Evolutionary conservation across 2,329 filamentous ascomycete genomes (phyloP).

Genomic region (Arthroderma sp.): DNA sequence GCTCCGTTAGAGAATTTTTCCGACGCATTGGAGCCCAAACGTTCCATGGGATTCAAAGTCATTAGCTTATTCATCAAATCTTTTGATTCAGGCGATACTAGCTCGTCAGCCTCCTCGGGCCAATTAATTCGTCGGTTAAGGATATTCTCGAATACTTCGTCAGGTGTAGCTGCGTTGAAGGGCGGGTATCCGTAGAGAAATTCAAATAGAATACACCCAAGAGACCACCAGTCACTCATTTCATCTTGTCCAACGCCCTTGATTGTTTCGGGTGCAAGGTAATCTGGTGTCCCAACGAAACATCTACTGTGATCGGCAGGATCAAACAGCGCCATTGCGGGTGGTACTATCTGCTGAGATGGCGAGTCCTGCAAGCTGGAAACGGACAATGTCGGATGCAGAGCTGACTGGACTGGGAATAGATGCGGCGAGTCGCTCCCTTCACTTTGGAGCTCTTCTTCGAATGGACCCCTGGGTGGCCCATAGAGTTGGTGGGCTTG

Average conservation of each 20-base stretch:
- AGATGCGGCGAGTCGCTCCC: conserved; percentile 67
- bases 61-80: conserved; percentile 89
- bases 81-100: conserved; percentile 75
- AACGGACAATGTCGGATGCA: conserved; percentile 27
- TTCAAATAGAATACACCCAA: conserved; percentile 97
- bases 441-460: conserved; percentile 62
- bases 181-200: conserved; percentile 88
- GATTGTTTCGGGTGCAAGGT: conserved; percentile 92
- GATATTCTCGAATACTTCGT: conserved; percentile 95
- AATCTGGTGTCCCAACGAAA: conserved; percentile 95
- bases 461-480: conserved; percentile 29
- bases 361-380: conserved; percentile 26
- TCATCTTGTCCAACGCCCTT: conserved; percentile 91
- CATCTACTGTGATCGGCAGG: conserved; percentile 84
- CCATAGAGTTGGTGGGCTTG: conserved; percentile 14
- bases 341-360: conserved; percentile 65
- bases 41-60: conserved; percentile 66
- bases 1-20: conserved; percentile 75
- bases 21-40: conserved; percentile 72
- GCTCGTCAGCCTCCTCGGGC: conserved; percentile 69
- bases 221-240: conserved; percentile 98
- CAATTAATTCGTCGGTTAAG: conserved; percentile 78
- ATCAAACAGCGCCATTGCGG: conserved; percentile 86
- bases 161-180: conserved; percentile 80
- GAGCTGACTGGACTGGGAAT: conserved; percentile 48